Conservation (phyloP, 805 yeast genomes). For the Kockiozyma suomiensis region DNA sequence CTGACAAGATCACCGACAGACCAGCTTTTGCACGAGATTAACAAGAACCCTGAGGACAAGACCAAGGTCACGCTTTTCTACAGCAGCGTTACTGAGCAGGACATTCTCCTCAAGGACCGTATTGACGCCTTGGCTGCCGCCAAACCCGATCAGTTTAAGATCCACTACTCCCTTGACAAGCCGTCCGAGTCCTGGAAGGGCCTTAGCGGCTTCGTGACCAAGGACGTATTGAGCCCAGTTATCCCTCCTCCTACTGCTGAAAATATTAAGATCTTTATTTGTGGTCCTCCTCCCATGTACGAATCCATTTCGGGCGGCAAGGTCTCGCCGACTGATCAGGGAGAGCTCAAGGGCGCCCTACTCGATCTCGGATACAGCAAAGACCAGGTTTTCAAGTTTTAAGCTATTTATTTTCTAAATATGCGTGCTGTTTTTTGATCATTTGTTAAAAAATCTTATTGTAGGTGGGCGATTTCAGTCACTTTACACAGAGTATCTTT, state of each 20-base stretch:
- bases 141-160: slow-evolving; percentile 75
- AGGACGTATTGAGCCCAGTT: slow-evolving; percentile 65
- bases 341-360: slow-evolving; percentile 86
- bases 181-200: slow-evolving; percentile 52
- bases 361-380: slow-evolving; percentile 85
- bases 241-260: slow-evolving; percentile 67
- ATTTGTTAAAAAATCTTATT: no score
- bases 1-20: background rate
- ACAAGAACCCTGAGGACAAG: slow-evolving; percentile 80
- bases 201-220: slow-evolving; percentile 72
- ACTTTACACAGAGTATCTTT: no score
- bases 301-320: slow-evolving; percentile 84
- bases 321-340: slow-evolving; percentile 87
- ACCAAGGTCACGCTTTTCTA: slow-evolving; percentile 83
- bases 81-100: slow-evolving; percentile 77
- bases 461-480: no score
- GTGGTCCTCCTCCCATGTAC: slow-evolving; percentile 96
- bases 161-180: slow-evolving; percentile 79
- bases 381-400: slow-evolving; percentile 77
- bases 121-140: slow-evolving; percentile 65
- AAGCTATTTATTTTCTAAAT: background rate
- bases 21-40: slow-evolving; percentile 76
- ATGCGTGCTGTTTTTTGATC: no score
- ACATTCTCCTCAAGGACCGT: slow-evolving; percentile 77
- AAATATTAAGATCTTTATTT: slow-evolving; percentile 76